Evolutionary conservation across 2,329 filamentous ascomycete genomes (phyloP).

Genomic region (Ceratocystis destructans): DNA sequence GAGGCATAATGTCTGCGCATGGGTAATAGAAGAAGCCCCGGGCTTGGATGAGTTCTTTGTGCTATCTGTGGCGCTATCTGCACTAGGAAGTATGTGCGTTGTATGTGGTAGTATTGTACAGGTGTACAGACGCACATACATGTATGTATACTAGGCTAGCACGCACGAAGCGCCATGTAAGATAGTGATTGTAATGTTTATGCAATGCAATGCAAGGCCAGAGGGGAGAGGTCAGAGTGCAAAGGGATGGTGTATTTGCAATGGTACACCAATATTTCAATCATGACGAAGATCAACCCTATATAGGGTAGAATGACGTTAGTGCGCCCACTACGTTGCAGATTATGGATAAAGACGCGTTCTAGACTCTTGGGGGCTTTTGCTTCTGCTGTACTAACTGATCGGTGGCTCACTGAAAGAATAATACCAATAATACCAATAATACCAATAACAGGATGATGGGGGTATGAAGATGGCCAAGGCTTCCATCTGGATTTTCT

Average conservation of each 20-base stretch:
- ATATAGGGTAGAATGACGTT: neutral
- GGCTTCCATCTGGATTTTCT: no score
- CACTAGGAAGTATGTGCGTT: neutral
- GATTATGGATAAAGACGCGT: slow-evolving; percentile 7
- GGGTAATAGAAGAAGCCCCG: no score
- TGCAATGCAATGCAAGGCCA: neutral
- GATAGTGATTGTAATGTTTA: neutral
- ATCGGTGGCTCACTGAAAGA: neutral
- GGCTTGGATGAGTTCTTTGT: neutral
- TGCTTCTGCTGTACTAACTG: neutral
- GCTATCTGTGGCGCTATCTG: neutral
- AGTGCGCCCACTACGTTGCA: neutral
- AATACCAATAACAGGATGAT: no score
- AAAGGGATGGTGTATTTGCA: neutral
- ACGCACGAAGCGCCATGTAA: neutral
- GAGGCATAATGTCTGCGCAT: no score
- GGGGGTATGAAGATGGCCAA: no score
- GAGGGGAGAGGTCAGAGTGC: neutral
- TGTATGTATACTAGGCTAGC: neutral
- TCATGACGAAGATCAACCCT: slow-evolving; percentile 7
- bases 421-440: no score
- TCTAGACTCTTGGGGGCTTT: slow-evolving; percentile 1
- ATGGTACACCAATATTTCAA: neutral
- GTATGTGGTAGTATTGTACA: neutral
- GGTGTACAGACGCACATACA: neutral